Base-by-base conservation (phyloP, 1,139 yeast species). In the Yarrowia galli region DNA sequence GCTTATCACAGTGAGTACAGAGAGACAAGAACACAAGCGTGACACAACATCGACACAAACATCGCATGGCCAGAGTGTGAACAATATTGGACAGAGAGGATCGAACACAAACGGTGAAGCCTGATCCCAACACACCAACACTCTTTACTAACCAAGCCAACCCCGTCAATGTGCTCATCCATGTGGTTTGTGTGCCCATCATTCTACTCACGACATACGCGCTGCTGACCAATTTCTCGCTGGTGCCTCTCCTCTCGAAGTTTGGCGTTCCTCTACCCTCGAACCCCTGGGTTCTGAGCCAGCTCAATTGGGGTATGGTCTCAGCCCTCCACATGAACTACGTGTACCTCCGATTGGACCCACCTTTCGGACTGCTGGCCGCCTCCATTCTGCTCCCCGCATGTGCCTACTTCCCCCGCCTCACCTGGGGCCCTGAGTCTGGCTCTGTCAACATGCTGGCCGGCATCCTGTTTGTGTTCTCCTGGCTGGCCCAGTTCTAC, bases 401-500 rank as follows among this genome's bases (percentile, higher is more conserved):
- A 45, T 71, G 75, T 3, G 58, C 73, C 48, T 68, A 73, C 61
- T 70, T 74, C 48, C 73, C 78, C 15, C 69, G 71, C 22, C 65
- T 71, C 49, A 56, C 73, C 16, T 36, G 15, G 70, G 70, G 48
- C 63, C 68, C 68, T 68, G 68, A 35, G 71, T 67, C 67, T 23
- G 28, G 67, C 15, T 73, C 69, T 38, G 82, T 80, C 67, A 72
- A 75, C 68, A 74, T 73, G 58, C 74, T 71, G 60, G 82, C 85
- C 4, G 69, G 79, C 38, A 73, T 70, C 0, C 72, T 84, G 35
- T 90, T 89, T 76, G 75, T 83, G 0, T 61, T 78, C 1, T 81
- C 90, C 16, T 95, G 99, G 98, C 74, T 87, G 23, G 87, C 87
- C n/a, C 98, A 95, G 75, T 92, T 95, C 77, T 82, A 89, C 69